Conservation (phyloP, 23 red algal species). For the Gracilaria caudata region DNA sequence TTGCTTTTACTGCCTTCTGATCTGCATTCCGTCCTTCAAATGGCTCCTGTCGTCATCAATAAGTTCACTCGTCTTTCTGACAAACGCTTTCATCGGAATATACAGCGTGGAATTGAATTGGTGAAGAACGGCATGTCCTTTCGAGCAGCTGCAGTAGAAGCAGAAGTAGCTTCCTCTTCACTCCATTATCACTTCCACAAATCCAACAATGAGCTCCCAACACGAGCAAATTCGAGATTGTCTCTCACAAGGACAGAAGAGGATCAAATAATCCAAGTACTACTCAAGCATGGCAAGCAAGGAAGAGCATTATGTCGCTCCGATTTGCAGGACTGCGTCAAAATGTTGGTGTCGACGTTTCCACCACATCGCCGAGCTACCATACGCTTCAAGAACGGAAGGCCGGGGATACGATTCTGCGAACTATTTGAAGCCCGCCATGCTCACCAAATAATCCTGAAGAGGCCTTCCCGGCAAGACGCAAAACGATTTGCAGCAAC, state of each 20-base stretch:
- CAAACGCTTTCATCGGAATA: background rate
- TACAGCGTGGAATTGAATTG: background rate
- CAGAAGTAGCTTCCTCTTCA: background rate
- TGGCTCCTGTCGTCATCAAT: background rate
- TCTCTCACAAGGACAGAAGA: background rate
- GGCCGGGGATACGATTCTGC: background rate
- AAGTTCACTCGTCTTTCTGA: background rate
- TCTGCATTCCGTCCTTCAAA: no score
- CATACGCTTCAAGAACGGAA: background rate
- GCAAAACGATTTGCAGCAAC: background rate
- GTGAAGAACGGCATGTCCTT: background rate
- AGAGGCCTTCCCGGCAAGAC: background rate
- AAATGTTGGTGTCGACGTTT: background rate
- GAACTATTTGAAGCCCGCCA: background rate
- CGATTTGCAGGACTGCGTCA: background rate
- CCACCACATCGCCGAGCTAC: background rate
- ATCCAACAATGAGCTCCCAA: background rate
- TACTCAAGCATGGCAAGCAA: background rate
- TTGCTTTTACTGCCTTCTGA: no score
- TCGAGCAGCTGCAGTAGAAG: background rate
- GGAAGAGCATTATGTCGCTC: background rate
- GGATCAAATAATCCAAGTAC: background rate
- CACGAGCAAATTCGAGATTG: background rate
- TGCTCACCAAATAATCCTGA: background rate
- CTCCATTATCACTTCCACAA: conserved; percentile 1